Evolutionary conservation across 2,329 filamentous ascomycete species (phyloP).

Genomic region (Chrysoporthe deuterocubensis): DNA sequence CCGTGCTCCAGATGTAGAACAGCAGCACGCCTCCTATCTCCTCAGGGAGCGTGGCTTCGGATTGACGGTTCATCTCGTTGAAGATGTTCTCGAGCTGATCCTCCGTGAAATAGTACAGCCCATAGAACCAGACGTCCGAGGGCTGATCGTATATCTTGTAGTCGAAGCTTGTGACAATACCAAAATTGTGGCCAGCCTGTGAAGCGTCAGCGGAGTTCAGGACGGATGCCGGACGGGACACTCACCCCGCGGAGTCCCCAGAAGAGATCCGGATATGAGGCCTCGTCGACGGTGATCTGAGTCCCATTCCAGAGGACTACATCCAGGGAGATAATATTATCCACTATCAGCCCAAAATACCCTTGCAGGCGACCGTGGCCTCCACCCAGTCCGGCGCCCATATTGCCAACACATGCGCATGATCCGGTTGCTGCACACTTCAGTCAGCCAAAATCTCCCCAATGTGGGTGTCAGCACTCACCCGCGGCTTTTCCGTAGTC

Average conservation of each 20-base stretch:
- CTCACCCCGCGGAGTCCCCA: conserved; percentile 56
- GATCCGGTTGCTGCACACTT: conserved; percentile 47
- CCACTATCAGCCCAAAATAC: conserved; percentile 55
- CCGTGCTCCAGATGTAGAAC: neutral
- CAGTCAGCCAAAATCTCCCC: neutral
- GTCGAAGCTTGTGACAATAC: conserved; percentile 56
- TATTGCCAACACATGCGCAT: conserved; percentile 53
- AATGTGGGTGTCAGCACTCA: neutral
- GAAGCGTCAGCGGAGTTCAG: neutral
- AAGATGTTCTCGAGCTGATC: conserved; percentile 45
- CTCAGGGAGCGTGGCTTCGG: neutral
- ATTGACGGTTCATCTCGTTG: conserved; percentile 1
- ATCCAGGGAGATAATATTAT: conserved; percentile 56
- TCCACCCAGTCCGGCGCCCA: conserved; percentile 56
- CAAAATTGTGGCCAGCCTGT: conserved; percentile 61
- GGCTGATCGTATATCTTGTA: conserved; percentile 53
- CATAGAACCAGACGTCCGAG: conserved; percentile 46
- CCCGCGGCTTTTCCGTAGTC: conserved; percentile 49
- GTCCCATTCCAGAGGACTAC: conserved; percentile 56
- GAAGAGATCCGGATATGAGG: conserved; percentile 54
- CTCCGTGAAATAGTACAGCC: conserved; percentile 49
- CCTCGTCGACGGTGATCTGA: conserved; percentile 38
- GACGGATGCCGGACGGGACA: neutral
- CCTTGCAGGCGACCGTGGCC: conserved; percentile 61
- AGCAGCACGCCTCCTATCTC: conserved; percentile 4